A percentile compares a stretch with the other conserved stretches of the same genome.
Conservation (phyloP, 345 rosid species). For the Punica granatum region DNA sequence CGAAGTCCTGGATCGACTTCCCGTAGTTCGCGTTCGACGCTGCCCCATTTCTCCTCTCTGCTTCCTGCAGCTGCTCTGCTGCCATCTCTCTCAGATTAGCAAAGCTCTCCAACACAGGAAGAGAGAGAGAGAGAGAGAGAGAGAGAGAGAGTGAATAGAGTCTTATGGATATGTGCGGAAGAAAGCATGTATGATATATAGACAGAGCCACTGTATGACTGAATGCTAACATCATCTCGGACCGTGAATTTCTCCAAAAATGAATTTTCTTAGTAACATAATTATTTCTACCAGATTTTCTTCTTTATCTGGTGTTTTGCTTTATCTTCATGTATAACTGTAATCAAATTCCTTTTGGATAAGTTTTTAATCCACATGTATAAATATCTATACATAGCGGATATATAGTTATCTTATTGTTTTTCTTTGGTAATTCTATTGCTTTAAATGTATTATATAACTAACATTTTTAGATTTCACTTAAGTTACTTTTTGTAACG, state of each 20-base stretch:
- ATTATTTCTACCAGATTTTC: not conserved
- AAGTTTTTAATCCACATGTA: too few species aligned
- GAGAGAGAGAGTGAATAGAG: too few species aligned
- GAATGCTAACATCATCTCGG: not conserved
- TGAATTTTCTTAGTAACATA: not conserved
- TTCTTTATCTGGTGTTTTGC: not conserved
- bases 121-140: not conserved
- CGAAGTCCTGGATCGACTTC: constrained; percentile 28
- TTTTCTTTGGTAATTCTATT: too few species aligned
- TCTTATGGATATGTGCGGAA: not conserved
- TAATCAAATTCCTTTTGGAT: too few species aligned
- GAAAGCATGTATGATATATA: not conserved
- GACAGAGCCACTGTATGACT: not conserved
- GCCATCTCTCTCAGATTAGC: constrained; percentile 3
- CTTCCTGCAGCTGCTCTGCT: not conserved
- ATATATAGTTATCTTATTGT: too few species aligned
- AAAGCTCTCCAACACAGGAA: not conserved
- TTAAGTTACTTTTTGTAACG: too few species aligned
- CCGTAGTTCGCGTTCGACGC: not conserved
- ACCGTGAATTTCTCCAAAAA: not conserved
- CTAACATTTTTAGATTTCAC: too few species aligned
- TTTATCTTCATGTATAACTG: not conserved
- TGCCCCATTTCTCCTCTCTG: not conserved
- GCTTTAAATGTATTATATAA: too few species aligned
- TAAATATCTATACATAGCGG: too few species aligned